Evolutionary conservation across 2,329 filamentous ascomycete species (phyloP).

Genomic region (Trichoderma sp.): DNA sequence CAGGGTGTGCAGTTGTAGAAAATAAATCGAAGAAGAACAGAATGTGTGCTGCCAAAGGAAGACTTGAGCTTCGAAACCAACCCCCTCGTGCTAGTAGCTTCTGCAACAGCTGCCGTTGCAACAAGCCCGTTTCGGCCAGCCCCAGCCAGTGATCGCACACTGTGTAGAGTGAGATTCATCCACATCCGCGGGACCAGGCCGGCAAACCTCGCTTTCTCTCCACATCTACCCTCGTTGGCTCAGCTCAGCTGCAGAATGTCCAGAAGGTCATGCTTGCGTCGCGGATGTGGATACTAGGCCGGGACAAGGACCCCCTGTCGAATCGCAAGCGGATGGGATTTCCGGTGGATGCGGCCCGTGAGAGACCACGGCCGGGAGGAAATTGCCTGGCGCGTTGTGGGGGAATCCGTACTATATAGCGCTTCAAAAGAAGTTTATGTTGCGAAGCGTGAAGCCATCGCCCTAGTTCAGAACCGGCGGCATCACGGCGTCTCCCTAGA

Average conservation of each 20-base stretch:
- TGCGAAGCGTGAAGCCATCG: neutral
- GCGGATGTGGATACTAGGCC: neutral
- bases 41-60: neutral
- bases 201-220: neutral
- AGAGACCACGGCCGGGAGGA: neutral
- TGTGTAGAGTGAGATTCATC: neutral
- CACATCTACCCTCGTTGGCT: neutral
- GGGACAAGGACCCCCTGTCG: neutral
- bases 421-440: neutral
- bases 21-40: neutral
- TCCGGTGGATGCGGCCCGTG: neutral
- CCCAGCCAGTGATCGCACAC: neutral
- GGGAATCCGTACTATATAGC: neutral
- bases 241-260: neutral
- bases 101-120: neutral
- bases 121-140: neutral
- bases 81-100: neutral
- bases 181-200: neutral
- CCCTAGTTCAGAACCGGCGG: neutral
- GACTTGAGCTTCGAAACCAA: neutral
- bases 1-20: conserved; percentile 10
- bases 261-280: neutral
- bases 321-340: neutral
- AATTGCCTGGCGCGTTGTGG: neutral
- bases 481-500: neutral